These are phyloP conservation scores for Agarophyton chilense DNA, from an alignment of 23 red algal species.

Conservation along the genomic window DNA sequence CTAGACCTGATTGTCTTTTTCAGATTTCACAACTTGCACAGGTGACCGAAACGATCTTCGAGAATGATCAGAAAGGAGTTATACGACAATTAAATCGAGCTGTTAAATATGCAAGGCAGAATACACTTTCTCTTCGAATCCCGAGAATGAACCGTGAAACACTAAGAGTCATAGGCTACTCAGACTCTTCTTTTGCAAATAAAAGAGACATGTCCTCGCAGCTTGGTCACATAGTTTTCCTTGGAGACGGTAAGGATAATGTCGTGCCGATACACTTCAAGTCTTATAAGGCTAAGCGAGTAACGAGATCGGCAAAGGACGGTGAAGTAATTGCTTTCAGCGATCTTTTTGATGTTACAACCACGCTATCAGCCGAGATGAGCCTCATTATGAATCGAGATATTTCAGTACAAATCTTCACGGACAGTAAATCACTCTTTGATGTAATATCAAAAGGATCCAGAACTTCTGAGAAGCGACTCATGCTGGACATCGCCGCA, in stretches of 20 bases:
- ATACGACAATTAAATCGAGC: conserved; percentile 27
- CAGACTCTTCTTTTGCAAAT: too few relatives aligned
- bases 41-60: conserved; percentile 31
- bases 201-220: conserved; percentile 30
- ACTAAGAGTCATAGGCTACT: conserved; percentile 20
- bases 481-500: too few relatives aligned
- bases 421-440: too few relatives aligned
- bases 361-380: too few relatives aligned
- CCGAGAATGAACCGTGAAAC: not conserved
- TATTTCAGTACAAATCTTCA: too few relatives aligned
- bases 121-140: not conserved
- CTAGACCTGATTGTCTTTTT: too few relatives aligned
- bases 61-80: not conserved
- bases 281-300: conserved; percentile 9
- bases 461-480: too few relatives aligned
- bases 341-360: too few relatives aligned
- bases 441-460: too few relatives aligned
- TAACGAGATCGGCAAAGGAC: conserved; percentile 33
- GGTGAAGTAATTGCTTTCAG: too few relatives aligned
- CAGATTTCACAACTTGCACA: too few relatives aligned
- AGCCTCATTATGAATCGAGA: too few relatives aligned
- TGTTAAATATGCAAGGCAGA: not conserved
- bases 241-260: not conserved
- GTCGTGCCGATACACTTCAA: conserved; percentile 27
- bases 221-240: conserved; percentile 13